A percentile compares a stretch with the other conserved stretches of the same genome.
Conservation (phyloP, 2,329 filamentous ascomycete species). For the Stemphylium vesicarium region DNA sequence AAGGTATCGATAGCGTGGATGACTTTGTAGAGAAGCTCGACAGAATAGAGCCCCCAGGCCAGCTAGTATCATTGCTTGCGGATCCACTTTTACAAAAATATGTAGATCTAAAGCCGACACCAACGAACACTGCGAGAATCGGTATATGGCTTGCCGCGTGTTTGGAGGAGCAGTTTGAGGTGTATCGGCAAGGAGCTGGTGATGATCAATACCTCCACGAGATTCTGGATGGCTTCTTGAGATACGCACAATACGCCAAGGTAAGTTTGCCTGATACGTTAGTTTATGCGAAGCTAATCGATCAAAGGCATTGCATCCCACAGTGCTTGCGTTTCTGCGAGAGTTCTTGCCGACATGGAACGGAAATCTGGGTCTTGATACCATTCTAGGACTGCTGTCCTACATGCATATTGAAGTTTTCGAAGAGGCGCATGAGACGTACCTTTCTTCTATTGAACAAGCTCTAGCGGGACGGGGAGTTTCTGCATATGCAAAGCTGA, state of each 20-base stretch:
- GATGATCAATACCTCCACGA: constrained; percentile 35
- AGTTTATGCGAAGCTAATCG: constrained; percentile 7
- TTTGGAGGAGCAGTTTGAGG: constrained; percentile 46
- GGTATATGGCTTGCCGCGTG: constrained; percentile 48
- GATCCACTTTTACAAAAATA: constrained; percentile 80
- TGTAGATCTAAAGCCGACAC: constrained; percentile 61
- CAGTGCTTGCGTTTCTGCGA: constrained; percentile 42
- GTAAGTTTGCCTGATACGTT: constrained; percentile 17
- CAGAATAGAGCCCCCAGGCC: constrained; percentile 79
- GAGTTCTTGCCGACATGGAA: constrained; percentile 48
- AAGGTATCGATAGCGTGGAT: constrained; percentile 76
- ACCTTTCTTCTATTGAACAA: constrained; percentile 51
- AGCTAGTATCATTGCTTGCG: constrained; percentile 76
- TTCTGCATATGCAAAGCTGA: constrained; percentile 63
- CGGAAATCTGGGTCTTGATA: constrained; percentile 37
- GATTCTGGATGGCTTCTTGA: constrained; percentile 41
- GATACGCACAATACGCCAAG: constrained; percentile 45
- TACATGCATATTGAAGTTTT: constrained; percentile 58
- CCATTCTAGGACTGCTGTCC: constrained; percentile 60
- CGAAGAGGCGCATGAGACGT: constrained; percentile 47
- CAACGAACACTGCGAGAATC: constrained; percentile 37
- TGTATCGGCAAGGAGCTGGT: constrained; percentile 19
- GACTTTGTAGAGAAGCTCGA: constrained; percentile 76
- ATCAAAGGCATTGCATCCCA: constrained; percentile 39
- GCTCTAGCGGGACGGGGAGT: constrained; percentile 48